Base-by-base conservation (phyloP, 148 eudicot species). In the Salicornia ramosissima region DNA sequence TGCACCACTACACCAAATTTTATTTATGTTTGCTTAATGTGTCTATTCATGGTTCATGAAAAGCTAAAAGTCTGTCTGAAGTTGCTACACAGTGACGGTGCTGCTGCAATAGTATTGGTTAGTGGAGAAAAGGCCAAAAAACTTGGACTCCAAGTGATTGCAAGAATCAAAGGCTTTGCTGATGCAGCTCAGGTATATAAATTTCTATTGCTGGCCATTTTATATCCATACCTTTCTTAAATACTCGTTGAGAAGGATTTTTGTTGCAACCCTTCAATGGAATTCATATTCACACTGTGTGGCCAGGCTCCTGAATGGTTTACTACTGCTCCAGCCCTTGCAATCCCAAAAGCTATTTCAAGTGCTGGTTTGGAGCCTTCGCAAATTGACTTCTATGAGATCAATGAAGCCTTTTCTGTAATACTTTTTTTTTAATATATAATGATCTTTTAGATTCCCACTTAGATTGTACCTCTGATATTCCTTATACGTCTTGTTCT, bases 401-500 rank as follows among this genome's bases (percentile, higher is more conserved):
- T 94, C 74, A 94, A 94, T 70, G 99, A 94, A 84, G 99, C 99
- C 53, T 94, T 94, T 80, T 86, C 99, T 64, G 99, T 94, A 84
- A 85, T 82, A 11, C 49, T 47, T 71, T 10, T 13, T 10, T 26
- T 24, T 62, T 66, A 26, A 10, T 31, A 34, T 56, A 53, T 46
- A 22, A 18, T 5, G 12, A 67, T 16, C 45, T 67, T 58, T 70
- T 50, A 22, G 49, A 55, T 66, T 42, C 66, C 65, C 53, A 36
- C 49, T 29, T 39, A 51, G 19, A 52, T 56, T 66, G 52, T 26
- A 31, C 46, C 30, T 49, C 22, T 67, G 28, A 65, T 43, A 24
- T 53, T 34, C 36, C 67, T 72, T 10, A 28, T 55, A 24, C 60
- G 54, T 21, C 70, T n/a, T 74, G 54, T 33, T 74, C 5, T 69